These are phyloP conservation scores for Lachancea waltii DNA, from an alignment of 805 yeast species.

Conservation along the genomic window DNA sequence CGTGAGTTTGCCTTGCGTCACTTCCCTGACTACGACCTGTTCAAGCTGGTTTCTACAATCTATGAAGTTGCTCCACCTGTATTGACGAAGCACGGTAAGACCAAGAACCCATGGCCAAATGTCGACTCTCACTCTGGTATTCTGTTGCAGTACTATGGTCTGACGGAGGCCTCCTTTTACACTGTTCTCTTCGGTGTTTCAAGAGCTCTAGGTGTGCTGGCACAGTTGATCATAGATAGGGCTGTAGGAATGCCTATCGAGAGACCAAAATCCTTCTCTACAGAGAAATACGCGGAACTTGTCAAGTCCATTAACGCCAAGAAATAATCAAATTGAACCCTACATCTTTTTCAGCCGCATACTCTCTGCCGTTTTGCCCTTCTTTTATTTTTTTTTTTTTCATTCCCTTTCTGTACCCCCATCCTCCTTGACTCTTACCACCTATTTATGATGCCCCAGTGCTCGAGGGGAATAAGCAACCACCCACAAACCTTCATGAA, in stretches of 20 bases:
- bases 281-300: conserved; percentile 83
- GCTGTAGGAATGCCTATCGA: conserved; percentile 77
- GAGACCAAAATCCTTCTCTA: conserved; percentile 90
- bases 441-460: too few species aligned
- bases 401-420: too few species aligned
- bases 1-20: conserved; percentile 72
- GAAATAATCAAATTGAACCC: conserved; percentile 6
- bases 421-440: too few species aligned
- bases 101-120: conserved; percentile 91
- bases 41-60: conserved; percentile 69
- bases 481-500: too few species aligned
- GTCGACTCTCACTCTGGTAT: conserved; percentile 88
- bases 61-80: conserved; percentile 81
- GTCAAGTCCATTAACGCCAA: conserved; percentile 41
- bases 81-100: conserved; percentile 77
- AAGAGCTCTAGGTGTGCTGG: conserved; percentile 80
- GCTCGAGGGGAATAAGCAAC: too few species aligned
- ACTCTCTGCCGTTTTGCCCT: too few species aligned
- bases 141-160: conserved; percentile 76
- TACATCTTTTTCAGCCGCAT: too few species aligned
- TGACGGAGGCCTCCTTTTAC: conserved; percentile 76
- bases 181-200: conserved; percentile 83
- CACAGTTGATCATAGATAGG: conserved; percentile 79
- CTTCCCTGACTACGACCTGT: conserved; percentile 72
- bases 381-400: too few species aligned